phyloP scores from a whole-genome alignment of 1,284 basidiomycete species.

The Bjerkandera adusta region DNA sequence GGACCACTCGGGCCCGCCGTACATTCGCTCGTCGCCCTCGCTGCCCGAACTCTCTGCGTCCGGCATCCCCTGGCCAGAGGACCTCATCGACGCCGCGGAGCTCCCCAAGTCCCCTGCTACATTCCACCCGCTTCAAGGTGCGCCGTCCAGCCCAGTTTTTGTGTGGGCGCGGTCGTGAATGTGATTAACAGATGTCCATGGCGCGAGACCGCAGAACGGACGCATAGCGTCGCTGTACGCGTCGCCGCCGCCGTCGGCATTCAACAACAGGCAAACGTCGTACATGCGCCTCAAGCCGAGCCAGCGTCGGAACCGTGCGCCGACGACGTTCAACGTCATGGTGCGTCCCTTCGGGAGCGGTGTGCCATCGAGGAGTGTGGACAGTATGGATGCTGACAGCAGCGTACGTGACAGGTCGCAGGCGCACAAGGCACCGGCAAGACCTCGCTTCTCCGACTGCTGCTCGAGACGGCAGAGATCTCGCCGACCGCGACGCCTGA shows the following conservation, averaged over 20 bases:
- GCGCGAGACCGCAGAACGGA: conserved; percentile 16
- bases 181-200: conserved; percentile 31
- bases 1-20: conserved; percentile 36
- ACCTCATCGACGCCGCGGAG: conserved; percentile 67
- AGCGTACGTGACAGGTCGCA: conserved; percentile 50
- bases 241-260: conserved; percentile 61
- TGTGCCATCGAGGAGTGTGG: neutral
- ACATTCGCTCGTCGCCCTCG: conserved; percentile 65
- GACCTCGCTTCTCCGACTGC: conserved; percentile 65
- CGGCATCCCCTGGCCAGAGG: conserved; percentile 78
- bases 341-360: conserved; percentile 40
- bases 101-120: conserved; percentile 43
- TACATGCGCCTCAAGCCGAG: conserved; percentile 37
- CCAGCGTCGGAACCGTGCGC: conserved; percentile 54
- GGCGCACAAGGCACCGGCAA: conserved; percentile 80
- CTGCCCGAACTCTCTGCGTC: conserved; percentile 70
- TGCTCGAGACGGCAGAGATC: conserved; percentile 75
- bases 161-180: conserved; percentile 42
- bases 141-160: conserved; percentile 63
- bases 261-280: conserved; percentile 40
- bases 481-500: conserved; percentile 68
- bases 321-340: conserved; percentile 83
- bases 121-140: conserved; percentile 49
- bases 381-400: conserved; percentile 1
- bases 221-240: conserved; percentile 70